Evolutionary conservation across 768 basidiomycete genomes (phyloP).

Genomic region (Calocera cornea): DNA sequence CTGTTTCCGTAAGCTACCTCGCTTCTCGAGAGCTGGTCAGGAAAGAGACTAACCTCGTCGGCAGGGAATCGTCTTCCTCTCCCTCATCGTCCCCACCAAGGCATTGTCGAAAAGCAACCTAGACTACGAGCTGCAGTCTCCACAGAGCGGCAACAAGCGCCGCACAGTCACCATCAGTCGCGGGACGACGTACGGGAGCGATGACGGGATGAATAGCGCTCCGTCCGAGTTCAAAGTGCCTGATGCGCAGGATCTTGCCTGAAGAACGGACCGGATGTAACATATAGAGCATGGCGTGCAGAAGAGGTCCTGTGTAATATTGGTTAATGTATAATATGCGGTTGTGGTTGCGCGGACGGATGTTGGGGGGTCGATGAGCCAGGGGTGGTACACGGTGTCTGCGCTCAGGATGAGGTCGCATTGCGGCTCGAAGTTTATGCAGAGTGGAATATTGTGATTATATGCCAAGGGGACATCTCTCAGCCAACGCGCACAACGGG

Average conservation of each 20-base stretch:
- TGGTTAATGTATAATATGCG: too few relatives aligned
- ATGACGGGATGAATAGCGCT: neutral
- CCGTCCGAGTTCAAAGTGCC: neutral
- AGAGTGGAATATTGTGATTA: too few relatives aligned
- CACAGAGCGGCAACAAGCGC: neutral
- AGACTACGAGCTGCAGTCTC: neutral
- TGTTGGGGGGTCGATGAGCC: too few relatives aligned
- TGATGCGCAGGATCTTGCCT: neutral
- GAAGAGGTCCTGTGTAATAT: too few relatives aligned
- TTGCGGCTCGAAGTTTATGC: too few relatives aligned
- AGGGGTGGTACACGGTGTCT: too few relatives aligned
- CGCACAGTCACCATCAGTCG: neutral
- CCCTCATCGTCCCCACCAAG: neutral
- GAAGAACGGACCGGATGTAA: neutral
- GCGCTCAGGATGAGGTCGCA: too few relatives aligned
- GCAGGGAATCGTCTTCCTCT: constrained; percentile 2
- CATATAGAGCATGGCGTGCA: too few relatives aligned
- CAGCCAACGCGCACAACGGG: too few relatives aligned
- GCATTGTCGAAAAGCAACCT: neutral
- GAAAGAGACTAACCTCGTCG: neutral
- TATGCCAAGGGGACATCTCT: too few relatives aligned
- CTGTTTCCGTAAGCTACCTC: neutral
- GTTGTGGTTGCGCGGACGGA: too few relatives aligned
- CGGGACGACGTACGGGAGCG: neutral
- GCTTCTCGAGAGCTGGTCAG: too few relatives aligned